phyloP scores from a whole-genome alignment of 2,329 filamentous ascomycete species.

The Colletotrichum lupini region DNA sequence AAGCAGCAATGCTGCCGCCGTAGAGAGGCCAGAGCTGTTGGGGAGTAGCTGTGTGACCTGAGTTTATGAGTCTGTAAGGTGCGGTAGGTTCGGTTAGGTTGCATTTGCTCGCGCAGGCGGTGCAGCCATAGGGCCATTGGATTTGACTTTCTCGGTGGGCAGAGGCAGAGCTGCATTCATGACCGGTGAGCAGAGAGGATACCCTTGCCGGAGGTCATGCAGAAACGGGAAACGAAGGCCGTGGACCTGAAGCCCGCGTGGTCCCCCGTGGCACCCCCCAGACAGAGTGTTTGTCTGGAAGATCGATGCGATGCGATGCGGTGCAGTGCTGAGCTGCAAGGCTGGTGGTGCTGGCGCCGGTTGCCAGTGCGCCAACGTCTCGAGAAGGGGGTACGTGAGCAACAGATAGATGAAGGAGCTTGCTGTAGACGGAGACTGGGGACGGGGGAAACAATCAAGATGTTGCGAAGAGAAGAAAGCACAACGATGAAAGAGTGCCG shows the following conservation, averaged over 20 bases:
- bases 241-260: conserved; percentile 5
- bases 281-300: neutral
- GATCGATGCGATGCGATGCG: neutral
- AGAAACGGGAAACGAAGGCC: conserved; percentile 19
- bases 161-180: neutral
- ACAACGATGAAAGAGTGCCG: neutral
- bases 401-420: neutral
- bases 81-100: conserved; percentile 5
- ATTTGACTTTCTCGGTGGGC: conserved; percentile 4
- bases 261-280: neutral
- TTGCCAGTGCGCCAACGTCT: neutral
- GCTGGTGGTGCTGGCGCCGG: neutral
- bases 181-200: conserved; percentile 2
- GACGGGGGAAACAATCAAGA: neutral
- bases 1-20: too few species aligned
- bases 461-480: neutral
- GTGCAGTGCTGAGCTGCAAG: neutral
- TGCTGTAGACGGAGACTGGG: neutral
- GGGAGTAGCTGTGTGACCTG: neutral
- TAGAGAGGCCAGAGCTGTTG: neutral
- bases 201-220: conserved; percentile 21
- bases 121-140: conserved; percentile 10
- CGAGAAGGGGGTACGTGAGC: neutral
- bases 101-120: conserved; percentile 1
- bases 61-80: neutral